These are phyloP conservation scores for Tricholoma saponaceum DNA, from an alignment of 768 basidiomycete species.

Conservation along the genomic window DNA sequence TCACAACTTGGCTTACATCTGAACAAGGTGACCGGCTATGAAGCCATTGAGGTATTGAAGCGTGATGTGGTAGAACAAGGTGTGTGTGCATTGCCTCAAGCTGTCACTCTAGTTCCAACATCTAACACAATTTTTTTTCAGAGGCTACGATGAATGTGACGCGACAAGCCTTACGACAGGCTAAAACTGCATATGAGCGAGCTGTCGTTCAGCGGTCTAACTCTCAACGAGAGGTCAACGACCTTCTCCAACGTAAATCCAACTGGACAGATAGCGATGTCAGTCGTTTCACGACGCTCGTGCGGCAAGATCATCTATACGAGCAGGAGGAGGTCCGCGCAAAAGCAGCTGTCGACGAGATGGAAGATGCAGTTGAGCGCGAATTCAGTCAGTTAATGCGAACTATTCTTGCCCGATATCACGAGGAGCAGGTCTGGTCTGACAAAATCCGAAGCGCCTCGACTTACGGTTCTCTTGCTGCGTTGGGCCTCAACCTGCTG, in stretches of 20 bases:
- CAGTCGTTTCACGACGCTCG: conserved; percentile 80
- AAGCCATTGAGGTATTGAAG: conserved; percentile 82
- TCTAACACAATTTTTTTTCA: conserved; percentile 24
- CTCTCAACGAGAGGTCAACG: conserved; percentile 94
- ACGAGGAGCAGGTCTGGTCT: conserved; percentile 99
- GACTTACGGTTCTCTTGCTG: conserved; percentile 88
- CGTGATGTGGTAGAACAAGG: conserved; percentile 76
- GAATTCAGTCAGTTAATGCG: conserved; percentile 88
- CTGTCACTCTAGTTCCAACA: conserved; percentile 8
- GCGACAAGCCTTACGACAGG: conserved; percentile 60
- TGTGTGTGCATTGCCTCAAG: conserved; percentile 27
- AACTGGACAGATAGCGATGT: conserved; percentile 92
- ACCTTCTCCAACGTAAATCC: conserved; percentile 90
- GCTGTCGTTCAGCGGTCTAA: conserved; percentile 78
- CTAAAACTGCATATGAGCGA: conserved; percentile 73
- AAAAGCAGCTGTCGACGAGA: conserved; percentile 60
- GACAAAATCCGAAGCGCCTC: conserved; percentile 97
- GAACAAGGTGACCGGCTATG: conserved; percentile 90
- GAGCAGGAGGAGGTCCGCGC: conserved; percentile 75
- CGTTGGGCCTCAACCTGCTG: conserved; percentile 80
- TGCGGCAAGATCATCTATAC: conserved; percentile 84
- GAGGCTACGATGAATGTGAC: conserved; percentile 70
- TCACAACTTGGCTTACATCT: conserved; percentile 74
- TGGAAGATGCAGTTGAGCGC: conserved; percentile 79
- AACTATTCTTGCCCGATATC: conserved; percentile 86